A percentile compares a stretch with the other conserved stretches of the same genome.
Evolutionary conservation across 1,284 basidiomycete genomes (phyloP).

Genomic region (Moesziomyces parantarcticus): DNA sequence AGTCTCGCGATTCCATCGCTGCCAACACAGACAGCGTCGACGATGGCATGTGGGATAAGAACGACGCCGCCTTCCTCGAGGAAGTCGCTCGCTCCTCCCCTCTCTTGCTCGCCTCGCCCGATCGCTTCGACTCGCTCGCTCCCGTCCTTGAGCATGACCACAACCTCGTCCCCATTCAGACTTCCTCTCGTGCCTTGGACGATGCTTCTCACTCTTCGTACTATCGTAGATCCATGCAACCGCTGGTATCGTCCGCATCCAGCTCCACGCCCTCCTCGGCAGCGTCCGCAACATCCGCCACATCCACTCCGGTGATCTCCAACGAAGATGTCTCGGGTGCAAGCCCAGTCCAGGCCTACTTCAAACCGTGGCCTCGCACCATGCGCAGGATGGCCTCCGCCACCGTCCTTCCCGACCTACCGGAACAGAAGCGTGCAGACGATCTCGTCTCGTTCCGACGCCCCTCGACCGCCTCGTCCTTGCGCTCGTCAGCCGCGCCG

Average conservation of each 20-base stretch:
- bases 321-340: conserved; percentile 8
- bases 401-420: conserved; percentile 29
- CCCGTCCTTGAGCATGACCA: conserved; percentile 12
- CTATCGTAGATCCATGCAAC: conserved; percentile 4
- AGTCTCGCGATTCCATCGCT: conserved; percentile 24
- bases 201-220: background rate
- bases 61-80: conserved; percentile 48
- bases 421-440: conserved; percentile 25
- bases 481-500: conserved; percentile 1
- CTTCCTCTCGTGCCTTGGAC: conserved; percentile 3
- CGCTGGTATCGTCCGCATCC: conserved; percentile 7
- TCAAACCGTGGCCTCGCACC: conserved; percentile 11
- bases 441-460: conserved; percentile 8
- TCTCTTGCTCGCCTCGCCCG: conserved; percentile 7
- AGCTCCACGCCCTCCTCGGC: conserved; percentile 12
- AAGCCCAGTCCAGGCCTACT: background rate
- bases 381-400: conserved; percentile 22
- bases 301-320: conserved; percentile 5
- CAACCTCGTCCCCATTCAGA: conserved; percentile 1
- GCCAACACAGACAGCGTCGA: conserved; percentile 31
- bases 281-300: conserved; percentile 13
- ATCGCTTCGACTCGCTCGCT: conserved; percentile 20
- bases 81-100: conserved; percentile 39
- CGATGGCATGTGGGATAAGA: conserved; percentile 48
- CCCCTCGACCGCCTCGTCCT: conserved; percentile 19